Evolutionary conservation across 129 eudicot genomes (phyloP), one percentile per base, ranked within the genome.

Genomic region (Pseudognaphalium luteoalbum): DNA sequence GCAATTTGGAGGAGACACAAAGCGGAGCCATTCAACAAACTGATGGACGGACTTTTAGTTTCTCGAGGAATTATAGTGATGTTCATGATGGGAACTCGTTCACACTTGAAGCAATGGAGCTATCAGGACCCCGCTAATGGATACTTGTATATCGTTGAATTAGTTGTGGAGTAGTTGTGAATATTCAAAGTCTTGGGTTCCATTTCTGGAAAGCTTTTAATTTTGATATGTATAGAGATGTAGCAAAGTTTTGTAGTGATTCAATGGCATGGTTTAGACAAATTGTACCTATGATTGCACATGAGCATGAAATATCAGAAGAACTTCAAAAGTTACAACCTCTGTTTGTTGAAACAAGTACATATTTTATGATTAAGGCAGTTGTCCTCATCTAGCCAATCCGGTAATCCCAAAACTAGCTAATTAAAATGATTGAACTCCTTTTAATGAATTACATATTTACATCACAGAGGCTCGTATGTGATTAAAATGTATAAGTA

Each of bases 81-180:
- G 81, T 73, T 2, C 87, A 66, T 22, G 97, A 83, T 20, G 89
- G 89, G 57, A 81, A 85, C 74, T 92, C 97, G 41, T 90, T 92
- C 80, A 74, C 68, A 8, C 54, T 92, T 11, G 97, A 92, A 77
- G 90, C 92, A n/a, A 89, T 92, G 80, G 96, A 92, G 86, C 90
- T 93, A 21, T 93, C 98, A 1, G 98, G 98, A 56, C 98, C 98
- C 16, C 71, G 98, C 73, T 86, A 78, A 80, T 25, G 21, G 32
- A 12, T 7, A 0, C 12, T 2, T 64, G 14, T 64, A 32, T 14
- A 32, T 14, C 20, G 20, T 2, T 52, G 37, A 12, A 51, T 44
- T 72, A 65, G 2, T 63, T 51, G 54, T 19, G 63, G 52, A 60
- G 82, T 61, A 78, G 9, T 15, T 81, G 85, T 81, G 81, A 69